Evolutionary conservation across 2,329 filamentous ascomycete species (phyloP), one percentile per base, ranked within the genome.

Genomic region (Aspergillus awamori): DNA sequence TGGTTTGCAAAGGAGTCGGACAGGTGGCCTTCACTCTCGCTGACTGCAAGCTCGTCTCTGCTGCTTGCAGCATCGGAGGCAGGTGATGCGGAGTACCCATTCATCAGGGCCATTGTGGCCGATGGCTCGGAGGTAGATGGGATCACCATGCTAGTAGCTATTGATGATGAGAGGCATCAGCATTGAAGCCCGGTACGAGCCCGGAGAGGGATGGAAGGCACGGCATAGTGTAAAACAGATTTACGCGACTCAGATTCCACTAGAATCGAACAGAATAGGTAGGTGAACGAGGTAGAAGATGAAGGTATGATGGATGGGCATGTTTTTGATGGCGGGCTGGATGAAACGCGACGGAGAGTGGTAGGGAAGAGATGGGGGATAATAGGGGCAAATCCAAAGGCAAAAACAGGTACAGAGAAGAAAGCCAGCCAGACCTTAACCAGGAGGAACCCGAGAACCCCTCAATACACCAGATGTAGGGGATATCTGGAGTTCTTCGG

Each of bases 21-120:
- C 63, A 90, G 83, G 69, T 93, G 91, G 82, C 87, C 92, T 70
- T 92, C 91, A 78, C 85, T 90, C 67, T 84, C 84, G 63, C 84
- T 80, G 49, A 70, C 62, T 36, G 79, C 79, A 62, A 78, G 76
- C 60, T 83, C 80, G 60, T 69, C 65, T 55, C 72, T 66, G 48
- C 65, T 62, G 52, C 67, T 70, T n/a, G 63, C 57, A 63, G 67
- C 59, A 63, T 73, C 65, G 30, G 67, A 64, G 57, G 66, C 60
- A 48, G 70, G 65, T 6, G 70, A 70, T 53, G 65, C 63, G 55
- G 69, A 63, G 61, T 71, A 73, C 52, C 74, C 76, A 63, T 78
- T 78, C 15, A 72, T 63, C 65, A 76, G 69, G 49, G 69, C 69
- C 61, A 72, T 71, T 63, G 69, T 69, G 59, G 72, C 66, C 65